Conservation (phyloP, 2,329 filamentous ascomycete species). For the Botryosphaeria agaves region DNA sequence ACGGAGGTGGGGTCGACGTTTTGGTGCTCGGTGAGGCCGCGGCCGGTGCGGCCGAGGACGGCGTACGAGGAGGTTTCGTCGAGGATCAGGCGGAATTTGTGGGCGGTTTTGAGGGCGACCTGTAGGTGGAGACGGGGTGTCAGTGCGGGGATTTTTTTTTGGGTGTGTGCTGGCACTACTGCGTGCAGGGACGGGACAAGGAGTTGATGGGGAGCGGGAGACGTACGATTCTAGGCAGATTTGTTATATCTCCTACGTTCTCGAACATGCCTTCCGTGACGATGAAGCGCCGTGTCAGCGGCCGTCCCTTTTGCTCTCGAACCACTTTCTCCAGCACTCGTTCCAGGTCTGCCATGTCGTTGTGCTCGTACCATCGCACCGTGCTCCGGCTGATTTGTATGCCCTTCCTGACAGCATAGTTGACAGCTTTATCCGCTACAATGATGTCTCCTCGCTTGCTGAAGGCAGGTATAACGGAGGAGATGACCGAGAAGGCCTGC, state of each 20-base stretch:
- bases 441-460: constrained; percentile 96
- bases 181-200: no score
- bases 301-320: constrained; percentile 76
- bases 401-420: constrained; percentile 86
- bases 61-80: constrained; percentile 98
- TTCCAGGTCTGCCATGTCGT: constrained; percentile 88
- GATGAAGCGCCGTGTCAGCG: constrained; percentile 81
- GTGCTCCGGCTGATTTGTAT: constrained; percentile 84
- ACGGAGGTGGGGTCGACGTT: constrained; percentile 87
- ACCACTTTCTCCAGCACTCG: constrained; percentile 68
- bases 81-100: constrained; percentile 95
- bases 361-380: constrained; percentile 88
- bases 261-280: constrained; percentile 94
- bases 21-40: constrained; percentile 87
- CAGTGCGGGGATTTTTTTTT: background rate
- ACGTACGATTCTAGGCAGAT: constrained; percentile 70
- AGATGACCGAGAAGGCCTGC: constrained; percentile 90
- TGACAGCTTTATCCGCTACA: constrained; percentile 82
- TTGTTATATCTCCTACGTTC: constrained; percentile 65
- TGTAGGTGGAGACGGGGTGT: constrained; percentile 13
- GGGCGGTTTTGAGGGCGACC: constrained; percentile 84
- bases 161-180: no score
- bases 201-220: background rate
- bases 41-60: constrained; percentile 76
- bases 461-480: constrained; percentile 92